A percentile compares a stretch with the other conserved stretches of the same genome.
Conservation (phyloP, 1,284 basidiomycete species). For the Pseudozyma hubeiensis region DNA sequence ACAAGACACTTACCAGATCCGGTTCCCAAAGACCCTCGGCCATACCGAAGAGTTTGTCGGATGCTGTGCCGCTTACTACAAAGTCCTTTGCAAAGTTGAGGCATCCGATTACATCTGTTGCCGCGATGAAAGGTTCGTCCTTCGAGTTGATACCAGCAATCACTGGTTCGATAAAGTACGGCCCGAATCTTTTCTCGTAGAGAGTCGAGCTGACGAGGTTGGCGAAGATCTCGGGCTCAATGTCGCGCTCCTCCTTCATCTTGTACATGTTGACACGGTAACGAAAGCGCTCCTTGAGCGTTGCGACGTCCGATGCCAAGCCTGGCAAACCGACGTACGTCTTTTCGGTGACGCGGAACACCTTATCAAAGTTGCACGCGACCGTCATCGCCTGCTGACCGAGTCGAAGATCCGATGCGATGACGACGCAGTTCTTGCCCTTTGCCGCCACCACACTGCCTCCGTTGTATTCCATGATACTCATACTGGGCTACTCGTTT, state of each 20-base stretch:
- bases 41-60: conserved; percentile 93
- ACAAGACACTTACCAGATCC: conserved; percentile 74
- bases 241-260: conserved; percentile 98
- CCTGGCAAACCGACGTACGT: conserved; percentile 93
- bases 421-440: conserved; percentile 98
- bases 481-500: conserved; percentile 50
- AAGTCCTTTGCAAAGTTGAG: conserved; percentile 96
- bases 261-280: conserved; percentile 99
- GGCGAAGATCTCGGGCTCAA: conserved; percentile 95
- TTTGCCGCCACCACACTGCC: conserved; percentile 99
- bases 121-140: conserved; percentile 92
- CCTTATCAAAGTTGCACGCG: conserved; percentile 93
- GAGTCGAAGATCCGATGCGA: conserved; percentile 92
- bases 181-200: conserved; percentile 93
- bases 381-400: conserved; percentile 90
- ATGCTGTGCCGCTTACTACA: conserved; percentile 92
- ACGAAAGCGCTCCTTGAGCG: conserved; percentile 76
- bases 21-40: conserved; percentile 99
- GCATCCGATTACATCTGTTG: conserved; percentile 96
- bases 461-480: conserved; percentile 80
- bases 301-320: conserved; percentile 90
- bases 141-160: conserved; percentile 86
- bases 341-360: conserved; percentile 93
- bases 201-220: conserved; percentile 96
- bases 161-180: conserved; percentile 97